Evolutionary conservation across 306 rosid species (phyloP).

Genomic region (Malus sylvestris): DNA sequence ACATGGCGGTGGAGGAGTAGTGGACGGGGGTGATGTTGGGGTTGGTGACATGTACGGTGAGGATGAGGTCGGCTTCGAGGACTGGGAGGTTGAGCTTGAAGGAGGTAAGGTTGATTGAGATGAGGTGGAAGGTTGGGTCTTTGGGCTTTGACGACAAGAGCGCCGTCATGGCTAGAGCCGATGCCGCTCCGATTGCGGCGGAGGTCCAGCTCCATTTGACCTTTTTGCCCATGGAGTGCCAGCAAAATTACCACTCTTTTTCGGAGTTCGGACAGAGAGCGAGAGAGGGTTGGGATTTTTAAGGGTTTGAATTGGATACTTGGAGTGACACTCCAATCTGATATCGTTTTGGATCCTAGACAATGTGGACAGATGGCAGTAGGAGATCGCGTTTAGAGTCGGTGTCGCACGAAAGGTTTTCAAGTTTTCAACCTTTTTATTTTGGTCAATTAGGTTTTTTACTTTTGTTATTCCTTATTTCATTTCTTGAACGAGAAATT

Average conservation of each 20-base stretch:
- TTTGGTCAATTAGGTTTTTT: no score
- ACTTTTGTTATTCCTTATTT: no score
- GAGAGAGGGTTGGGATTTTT: background rate
- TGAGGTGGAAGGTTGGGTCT: constrained; percentile 67
- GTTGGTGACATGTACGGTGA: constrained; percentile 79
- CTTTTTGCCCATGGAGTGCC: constrained; percentile 20
- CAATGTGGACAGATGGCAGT: background rate
- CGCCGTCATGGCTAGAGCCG: constrained; percentile 55
- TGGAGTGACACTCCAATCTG: background rate
- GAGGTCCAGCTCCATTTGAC: constrained; percentile 67
- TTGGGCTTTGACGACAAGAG: constrained; percentile 58
- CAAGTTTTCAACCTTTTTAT: no score
- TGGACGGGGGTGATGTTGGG: constrained; percentile 68
- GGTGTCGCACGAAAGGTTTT: no score
- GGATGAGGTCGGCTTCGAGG: constrained; percentile 59
- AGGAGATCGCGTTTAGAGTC: background rate
- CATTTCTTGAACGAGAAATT: no score
- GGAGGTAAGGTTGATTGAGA: constrained; percentile 70
- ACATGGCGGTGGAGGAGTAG: constrained; percentile 76
- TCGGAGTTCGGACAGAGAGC: background rate
- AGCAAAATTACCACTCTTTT: background rate
- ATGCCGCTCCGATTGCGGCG: constrained; percentile 64
- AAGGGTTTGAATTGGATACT: background rate
- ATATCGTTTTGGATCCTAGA: background rate
- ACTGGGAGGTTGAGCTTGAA: constrained; percentile 55